Conservation (phyloP, 2,329 filamentous ascomycete genomes). For the Claviceps pazoutovae region DNA sequence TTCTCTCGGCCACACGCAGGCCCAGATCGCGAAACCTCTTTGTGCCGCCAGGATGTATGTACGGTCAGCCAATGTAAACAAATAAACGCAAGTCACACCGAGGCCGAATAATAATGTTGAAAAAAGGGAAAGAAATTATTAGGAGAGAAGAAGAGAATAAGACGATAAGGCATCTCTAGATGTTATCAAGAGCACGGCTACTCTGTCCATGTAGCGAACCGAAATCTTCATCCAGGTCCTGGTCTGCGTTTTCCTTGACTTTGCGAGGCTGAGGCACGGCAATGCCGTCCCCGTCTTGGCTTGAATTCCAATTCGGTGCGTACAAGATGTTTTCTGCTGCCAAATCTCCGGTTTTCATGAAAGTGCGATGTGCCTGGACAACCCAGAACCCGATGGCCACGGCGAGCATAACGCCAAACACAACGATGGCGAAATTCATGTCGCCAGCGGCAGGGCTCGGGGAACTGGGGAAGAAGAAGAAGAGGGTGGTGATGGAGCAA, state of each 20-base stretch:
- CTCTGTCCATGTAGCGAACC: not conserved
- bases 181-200: not conserved
- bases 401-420: conserved; percentile 40
- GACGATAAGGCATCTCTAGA: not conserved
- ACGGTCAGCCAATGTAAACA: too few relatives aligned
- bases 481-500: conserved; percentile 36
- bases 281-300: not conserved
- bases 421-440: conserved; percentile 45
- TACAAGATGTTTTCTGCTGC: conserved; percentile 9
- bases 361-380: conserved; percentile 25
- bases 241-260: not conserved
- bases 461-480: conserved; percentile 37
- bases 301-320: conserved; percentile 1
- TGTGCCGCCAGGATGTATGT: too few relatives aligned
- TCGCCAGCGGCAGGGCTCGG: conserved; percentile 32
- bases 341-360: conserved; percentile 11
- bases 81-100: too few relatives aligned
- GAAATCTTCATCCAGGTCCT: not conserved
- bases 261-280: not conserved
- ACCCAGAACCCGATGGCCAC: conserved; percentile 37
- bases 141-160: too few relatives aligned
- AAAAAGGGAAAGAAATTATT: too few relatives aligned
- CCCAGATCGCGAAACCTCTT: too few relatives aligned
- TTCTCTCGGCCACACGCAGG: too few relatives aligned
- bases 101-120: too few relatives aligned